Conservation (phyloP, 768 basidiomycete species). For the Suillus placidus region DNA sequence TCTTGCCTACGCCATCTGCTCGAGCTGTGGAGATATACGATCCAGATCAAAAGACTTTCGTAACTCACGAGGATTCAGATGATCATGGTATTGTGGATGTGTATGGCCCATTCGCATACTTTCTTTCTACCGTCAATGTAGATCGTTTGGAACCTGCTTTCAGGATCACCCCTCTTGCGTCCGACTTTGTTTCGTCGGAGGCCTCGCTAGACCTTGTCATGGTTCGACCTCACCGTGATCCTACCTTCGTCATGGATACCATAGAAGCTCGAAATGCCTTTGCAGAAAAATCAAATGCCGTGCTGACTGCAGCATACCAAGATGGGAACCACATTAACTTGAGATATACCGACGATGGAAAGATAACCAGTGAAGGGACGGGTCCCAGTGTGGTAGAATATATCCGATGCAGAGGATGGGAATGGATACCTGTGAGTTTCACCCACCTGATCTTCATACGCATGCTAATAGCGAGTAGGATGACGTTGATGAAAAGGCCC, state of each 20-base stretch:
- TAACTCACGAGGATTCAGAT: constrained; percentile 41
- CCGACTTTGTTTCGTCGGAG: constrained; percentile 44
- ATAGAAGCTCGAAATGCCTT: constrained; percentile 50
- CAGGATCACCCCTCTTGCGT: constrained; percentile 68
- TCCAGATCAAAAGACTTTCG: constrained; percentile 49
- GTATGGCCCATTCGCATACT: constrained; percentile 84
- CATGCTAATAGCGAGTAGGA: constrained; percentile 44
- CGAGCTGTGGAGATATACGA: constrained; percentile 64
- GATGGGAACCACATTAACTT: constrained; percentile 72
- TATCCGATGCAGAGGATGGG: constrained; percentile 77
- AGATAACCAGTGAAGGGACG: constrained; percentile 42
- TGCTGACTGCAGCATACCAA: constrained; percentile 72
- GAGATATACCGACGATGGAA: constrained; percentile 52
- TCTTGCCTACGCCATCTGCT: constrained; percentile 49
- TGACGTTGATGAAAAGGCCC: constrained; percentile 58
- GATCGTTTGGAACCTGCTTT: constrained; percentile 87
- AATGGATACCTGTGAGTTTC: constrained; percentile 78
- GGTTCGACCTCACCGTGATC: constrained; percentile 71
- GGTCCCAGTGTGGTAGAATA: constrained; percentile 74
- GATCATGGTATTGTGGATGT: constrained; percentile 47
- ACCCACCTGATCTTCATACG: constrained; percentile 3
- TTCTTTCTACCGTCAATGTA: constrained; percentile 79
- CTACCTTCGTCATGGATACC: constrained; percentile 44
- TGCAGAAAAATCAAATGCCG: constrained; percentile 52
- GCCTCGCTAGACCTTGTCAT: constrained; percentile 73